Evolutionary conservation across 768 basidiomycete genomes (phyloP), one percentile per base, ranked within the genome.

Genomic region (Chalciporus piperatus): DNA sequence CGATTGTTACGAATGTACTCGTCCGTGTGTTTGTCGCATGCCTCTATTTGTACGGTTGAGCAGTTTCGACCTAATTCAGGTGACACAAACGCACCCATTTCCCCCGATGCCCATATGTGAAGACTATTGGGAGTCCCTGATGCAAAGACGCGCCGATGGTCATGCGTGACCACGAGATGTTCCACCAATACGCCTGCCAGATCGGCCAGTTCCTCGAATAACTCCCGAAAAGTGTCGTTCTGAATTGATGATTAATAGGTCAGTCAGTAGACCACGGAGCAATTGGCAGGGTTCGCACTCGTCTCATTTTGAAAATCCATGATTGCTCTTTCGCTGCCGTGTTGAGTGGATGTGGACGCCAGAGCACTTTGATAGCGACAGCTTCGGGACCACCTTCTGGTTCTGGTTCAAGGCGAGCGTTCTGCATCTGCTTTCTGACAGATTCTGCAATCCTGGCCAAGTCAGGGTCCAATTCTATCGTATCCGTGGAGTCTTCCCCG

Each of bases 151-250:
- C 81, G 84, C 47, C 76, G 80, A 35, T 80, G 76, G 25, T 82
- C 74, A 51, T 83, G 80, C 8, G 70, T 83, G 54, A 92, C 70
- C 27, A 89, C 72, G 1, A 92, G 69, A 49, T 76, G 76, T 16
- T 77, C 72, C 3, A 64, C 58, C 17, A 76, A 72, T 12, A 89
- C 72, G 17, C 65, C 65, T 1, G 79, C 82, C 32, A 83, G 73
- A 47, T 89, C 84, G 7, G 89, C 85, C 3, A 78, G 70, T 37
- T 77, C 81, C 37, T 87, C 83, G 45, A 88, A 89, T 1, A 90
- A 63, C 2, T 74, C 73, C 20, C 76, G 76, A 61, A 92, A 86
- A 30, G 77, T 77, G 50, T 88, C 84, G 37, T 76, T 76, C 89
- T 92, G 51, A 13, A 53, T 37, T 5, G 16, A 28, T 9, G 12